Conservation (phyloP, 306 rosid genomes). For the Medicago ruthenica region DNA sequence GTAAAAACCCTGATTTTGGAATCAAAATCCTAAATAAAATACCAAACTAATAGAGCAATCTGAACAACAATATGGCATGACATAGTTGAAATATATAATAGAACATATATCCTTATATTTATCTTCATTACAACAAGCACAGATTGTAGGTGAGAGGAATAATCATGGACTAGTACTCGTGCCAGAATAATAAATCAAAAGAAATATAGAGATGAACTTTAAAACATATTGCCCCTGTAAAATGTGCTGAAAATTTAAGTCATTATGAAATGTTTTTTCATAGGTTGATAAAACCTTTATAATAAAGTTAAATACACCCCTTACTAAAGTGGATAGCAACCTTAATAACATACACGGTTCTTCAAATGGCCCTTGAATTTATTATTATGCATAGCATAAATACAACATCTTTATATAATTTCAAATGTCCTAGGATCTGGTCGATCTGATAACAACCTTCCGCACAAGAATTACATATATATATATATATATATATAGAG, state of each 20-base stretch:
- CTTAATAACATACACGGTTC: not conserved
- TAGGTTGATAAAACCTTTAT: not conserved
- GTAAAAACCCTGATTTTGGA: not conserved
- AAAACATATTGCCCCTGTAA: not conserved
- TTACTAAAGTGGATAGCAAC: not conserved
- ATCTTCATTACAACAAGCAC: not conserved
- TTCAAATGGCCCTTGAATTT: not conserved
- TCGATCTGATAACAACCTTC: constrained; percentile 3
- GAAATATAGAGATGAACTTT: not conserved
- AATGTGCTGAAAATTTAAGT: not conserved
- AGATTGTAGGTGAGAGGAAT: not conserved
- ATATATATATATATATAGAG: too few species aligned
- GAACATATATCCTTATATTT: too few species aligned
- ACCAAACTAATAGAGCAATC: not conserved
- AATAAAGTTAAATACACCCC: not conserved
- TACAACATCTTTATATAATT: not conserved
- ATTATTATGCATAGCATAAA: too few species aligned
- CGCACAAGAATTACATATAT: too few species aligned
- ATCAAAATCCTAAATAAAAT: not conserved
- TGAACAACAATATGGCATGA: not conserved
- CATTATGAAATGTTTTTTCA: not conserved
- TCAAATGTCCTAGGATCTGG: constrained; percentile 1
- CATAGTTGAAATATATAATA: too few species aligned
- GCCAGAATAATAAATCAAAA: constrained; percentile 10
- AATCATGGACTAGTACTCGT: constrained; percentile 12